Base-by-base conservation (phyloP, 1,139 yeast genomes). In the Eremothecium sinecaudum region DNA sequence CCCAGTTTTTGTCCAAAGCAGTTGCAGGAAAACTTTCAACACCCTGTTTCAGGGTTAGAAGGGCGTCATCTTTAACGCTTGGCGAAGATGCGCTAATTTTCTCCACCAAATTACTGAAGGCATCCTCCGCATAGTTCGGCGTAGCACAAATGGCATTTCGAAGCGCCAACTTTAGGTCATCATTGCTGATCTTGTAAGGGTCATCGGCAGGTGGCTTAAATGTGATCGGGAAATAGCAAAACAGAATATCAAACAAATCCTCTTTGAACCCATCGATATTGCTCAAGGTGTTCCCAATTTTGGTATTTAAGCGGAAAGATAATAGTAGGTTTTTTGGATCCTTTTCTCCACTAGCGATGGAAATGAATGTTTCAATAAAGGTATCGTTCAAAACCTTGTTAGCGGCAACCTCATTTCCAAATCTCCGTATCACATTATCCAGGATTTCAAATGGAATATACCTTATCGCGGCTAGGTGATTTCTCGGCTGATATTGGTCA, bases 201-300 rank as follows among this genome's bases (percentile, higher is more conserved):
- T 87, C 95, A 52, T 82, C 79, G 39, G 80, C 75, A 1, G 97
- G 95, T 2, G 98, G 96, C 40, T 77, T 79, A 60, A 92, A 92
- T 1, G 96, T 81, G 34, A 92, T 87, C 4, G 99, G 99, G 61
- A 87, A 92, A 61, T 92, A 92, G 57, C 98, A 90, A 54, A 90
- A 90, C 25, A 86, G 69, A 23, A 82, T 75, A 53, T 92, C 98
- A 52, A 87, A 90, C 39, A 90, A 58, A 18, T 82, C 84, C 41
- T 77, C 78, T 18, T 64, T 58, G 36, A 47, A 58, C 2, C 58
- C 50, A 0, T 47, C 41, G 24, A 64, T 63, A 33, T 75, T 66
- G 1, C 59, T 53, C 30, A 80, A 66, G 7, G 46, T 45, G 6
- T 59, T 45, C 18, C 79, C 67, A 17, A 90, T 71, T 4, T 38